A percentile compares a stretch with the other conserved stretches of the same genome.
Conservation (phyloP, 768 basidiomycete species). For the Leccinum truebloodii region DNA sequence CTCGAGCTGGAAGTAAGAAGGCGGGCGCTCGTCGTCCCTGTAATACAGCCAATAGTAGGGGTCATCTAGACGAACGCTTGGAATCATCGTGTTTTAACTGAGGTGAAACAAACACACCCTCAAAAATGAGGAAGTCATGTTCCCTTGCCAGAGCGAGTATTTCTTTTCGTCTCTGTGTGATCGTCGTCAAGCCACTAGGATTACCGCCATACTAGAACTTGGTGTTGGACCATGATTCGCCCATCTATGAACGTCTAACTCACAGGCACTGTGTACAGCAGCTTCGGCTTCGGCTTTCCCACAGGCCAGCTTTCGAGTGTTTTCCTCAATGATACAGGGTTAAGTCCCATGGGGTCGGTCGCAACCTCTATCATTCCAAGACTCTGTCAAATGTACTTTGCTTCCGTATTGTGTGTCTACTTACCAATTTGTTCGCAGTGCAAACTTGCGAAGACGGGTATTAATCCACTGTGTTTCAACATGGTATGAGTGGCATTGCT, state of each 20-base stretch:
- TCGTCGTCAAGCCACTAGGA: conserved; percentile 74
- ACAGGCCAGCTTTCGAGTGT: conserved; percentile 69
- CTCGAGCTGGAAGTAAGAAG: background rate
- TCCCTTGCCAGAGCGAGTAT: conserved; percentile 64
- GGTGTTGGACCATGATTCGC: background rate
- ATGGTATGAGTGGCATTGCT: background rate
- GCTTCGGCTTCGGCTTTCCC: conserved; percentile 64
- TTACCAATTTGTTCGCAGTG: conserved; percentile 55
- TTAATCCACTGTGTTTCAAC: conserved; percentile 48
- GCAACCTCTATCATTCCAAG: conserved; percentile 54
- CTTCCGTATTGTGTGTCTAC: conserved; percentile 8
- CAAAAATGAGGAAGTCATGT: conserved; percentile 73
- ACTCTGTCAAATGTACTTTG: background rate
- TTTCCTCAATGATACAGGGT: conserved; percentile 53
- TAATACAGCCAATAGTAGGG: conserved; percentile 72
- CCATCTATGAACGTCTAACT: conserved; percentile 9
- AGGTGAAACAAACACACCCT: conserved; percentile 46
- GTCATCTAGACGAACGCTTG: conserved; percentile 48
- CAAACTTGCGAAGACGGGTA: conserved; percentile 56
- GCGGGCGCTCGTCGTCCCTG: conserved; percentile 48
- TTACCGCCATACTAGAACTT: conserved; percentile 67
- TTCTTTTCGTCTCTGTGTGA: conserved; percentile 59
- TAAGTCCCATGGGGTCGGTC: conserved; percentile 67
- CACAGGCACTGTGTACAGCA: conserved; percentile 75
- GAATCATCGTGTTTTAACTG: background rate